phyloP scores from a whole-genome alignment of 2,329 filamentous ascomycete species.

The Talaromyces rugulosus region DNA sequence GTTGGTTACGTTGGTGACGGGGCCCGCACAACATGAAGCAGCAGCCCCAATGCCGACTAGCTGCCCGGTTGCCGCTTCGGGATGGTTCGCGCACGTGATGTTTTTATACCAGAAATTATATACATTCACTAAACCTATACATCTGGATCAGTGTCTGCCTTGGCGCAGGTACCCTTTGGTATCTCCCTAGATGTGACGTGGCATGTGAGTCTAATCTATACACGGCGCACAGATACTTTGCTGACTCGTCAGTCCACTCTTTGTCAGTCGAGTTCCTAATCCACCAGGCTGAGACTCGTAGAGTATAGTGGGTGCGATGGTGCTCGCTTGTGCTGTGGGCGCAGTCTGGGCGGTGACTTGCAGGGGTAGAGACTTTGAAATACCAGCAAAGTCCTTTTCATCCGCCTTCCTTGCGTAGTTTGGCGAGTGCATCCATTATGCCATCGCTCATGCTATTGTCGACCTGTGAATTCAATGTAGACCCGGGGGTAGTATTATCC shows the following conservation, averaged over 20 bases:
- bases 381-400: background rate
- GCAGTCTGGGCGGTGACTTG: background rate
- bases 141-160: background rate
- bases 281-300: background rate
- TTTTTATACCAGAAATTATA: background rate
- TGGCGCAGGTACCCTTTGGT: background rate
- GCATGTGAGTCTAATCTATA: background rate
- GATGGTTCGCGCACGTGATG: slow-evolving; percentile 8
- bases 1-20: background rate
- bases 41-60: slow-evolving; percentile 19
- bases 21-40: background rate
- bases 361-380: background rate
- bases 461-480: slow-evolving; percentile 19
- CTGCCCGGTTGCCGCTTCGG: slow-evolving; percentile 20
- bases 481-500: background rate
- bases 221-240: background rate
- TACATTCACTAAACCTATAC: background rate
- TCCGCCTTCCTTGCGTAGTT: slow-evolving; percentile 41
- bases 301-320: background rate
- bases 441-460: slow-evolving; percentile 52
- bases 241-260: background rate
- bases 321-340: background rate
- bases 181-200: too few species aligned
- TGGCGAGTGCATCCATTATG: slow-evolving; percentile 56
- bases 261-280: background rate